A percentile compares a stretch with the other conserved stretches of the same genome.
phyloP scores from a whole-genome alignment of 2,329 filamentous ascomycete species.

The Neonectria ditissima region DNA sequence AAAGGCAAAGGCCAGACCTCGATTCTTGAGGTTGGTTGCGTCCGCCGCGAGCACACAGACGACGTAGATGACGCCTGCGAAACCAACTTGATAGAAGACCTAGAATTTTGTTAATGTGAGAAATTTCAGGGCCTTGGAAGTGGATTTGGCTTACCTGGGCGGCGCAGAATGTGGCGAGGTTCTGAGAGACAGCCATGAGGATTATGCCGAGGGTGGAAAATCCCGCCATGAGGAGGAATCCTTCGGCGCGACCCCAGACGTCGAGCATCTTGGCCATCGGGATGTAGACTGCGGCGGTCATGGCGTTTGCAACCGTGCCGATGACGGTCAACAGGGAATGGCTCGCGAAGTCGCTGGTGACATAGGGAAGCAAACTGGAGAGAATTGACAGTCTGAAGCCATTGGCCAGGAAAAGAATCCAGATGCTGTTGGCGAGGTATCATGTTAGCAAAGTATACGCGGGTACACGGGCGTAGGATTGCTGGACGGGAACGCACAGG shows the following conservation, averaged over 20 bases:
- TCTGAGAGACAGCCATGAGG: slow-evolving; percentile 69
- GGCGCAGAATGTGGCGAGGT: slow-evolving; percentile 59
- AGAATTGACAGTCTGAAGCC: slow-evolving; percentile 59
- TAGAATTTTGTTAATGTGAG: slow-evolving; percentile 19
- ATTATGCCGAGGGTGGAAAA: slow-evolving; percentile 63
- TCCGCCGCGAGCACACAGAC: slow-evolving; percentile 75
- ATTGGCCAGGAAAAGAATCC: slow-evolving; percentile 63
- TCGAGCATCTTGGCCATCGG: slow-evolving; percentile 72
- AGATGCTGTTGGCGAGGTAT: slow-evolving; percentile 51
- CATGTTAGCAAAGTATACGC: slow-evolving; percentile 19
- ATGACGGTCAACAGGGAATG: slow-evolving; percentile 68
- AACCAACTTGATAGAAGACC: slow-evolving; percentile 73
- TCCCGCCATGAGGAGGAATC: slow-evolving; percentile 65
- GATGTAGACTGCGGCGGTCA: slow-evolving; percentile 70
- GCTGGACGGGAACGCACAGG: slow-evolving; percentile 42
- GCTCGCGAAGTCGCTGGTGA: slow-evolving; percentile 62
- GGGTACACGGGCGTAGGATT: background rate
- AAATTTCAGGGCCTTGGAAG: background rate
- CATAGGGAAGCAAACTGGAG: slow-evolving; percentile 56
- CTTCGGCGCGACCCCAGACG: slow-evolving; percentile 72
- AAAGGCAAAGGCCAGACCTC: slow-evolving; percentile 54
- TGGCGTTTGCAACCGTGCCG: slow-evolving; percentile 64
- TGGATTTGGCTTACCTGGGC: slow-evolving; percentile 52
- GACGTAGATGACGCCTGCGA: slow-evolving; percentile 70
- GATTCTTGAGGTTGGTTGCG: slow-evolving; percentile 58